Evolutionary conservation across 129 eudicot genomes (phyloP).

Genomic region (Sambucus nigra): DNA sequence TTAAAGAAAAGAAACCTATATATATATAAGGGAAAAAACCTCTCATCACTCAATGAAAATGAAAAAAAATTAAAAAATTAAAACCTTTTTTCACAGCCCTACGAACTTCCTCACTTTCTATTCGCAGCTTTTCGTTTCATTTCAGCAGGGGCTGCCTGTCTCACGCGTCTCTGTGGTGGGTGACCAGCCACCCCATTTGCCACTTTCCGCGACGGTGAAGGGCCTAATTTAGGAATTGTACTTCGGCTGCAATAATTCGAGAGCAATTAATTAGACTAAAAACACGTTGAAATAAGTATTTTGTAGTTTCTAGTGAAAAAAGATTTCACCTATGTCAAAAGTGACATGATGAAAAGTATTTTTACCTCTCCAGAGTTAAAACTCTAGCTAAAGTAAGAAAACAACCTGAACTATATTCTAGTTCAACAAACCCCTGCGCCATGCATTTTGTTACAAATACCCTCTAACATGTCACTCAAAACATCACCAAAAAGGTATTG

Average conservation of each 20-base stretch:
- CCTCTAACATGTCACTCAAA: no score
- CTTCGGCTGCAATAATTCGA: slow-evolving; percentile 33
- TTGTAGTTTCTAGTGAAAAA: no score
- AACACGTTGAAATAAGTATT: neutral
- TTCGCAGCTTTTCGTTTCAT: slow-evolving; percentile 51
- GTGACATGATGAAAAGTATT: no score
- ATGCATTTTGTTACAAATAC: no score
- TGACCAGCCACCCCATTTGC: slow-evolving; percentile 25
- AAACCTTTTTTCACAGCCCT: neutral
- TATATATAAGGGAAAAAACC: slow-evolving; percentile 19
- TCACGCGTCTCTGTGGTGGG: slow-evolving; percentile 40
- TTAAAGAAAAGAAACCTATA: neutral
- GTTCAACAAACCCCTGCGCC: no score
- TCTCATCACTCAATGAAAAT: slow-evolving; percentile 33
- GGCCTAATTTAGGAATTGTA: slow-evolving; percentile 41
- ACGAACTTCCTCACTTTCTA: slow-evolving; percentile 36
- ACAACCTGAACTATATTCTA: no score
- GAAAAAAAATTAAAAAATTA: slow-evolving; percentile 14
- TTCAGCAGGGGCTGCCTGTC: slow-evolving; percentile 43
- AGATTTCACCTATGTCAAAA: no score
- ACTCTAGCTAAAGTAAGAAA: no score
- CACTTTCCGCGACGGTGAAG: slow-evolving; percentile 52
- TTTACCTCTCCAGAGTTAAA: no score
- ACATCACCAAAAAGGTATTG: no score
- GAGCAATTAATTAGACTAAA: neutral